Evolutionary conservation across 139 green algal species (phyloP).

Genomic region (Picochlorum sp.): DNA sequence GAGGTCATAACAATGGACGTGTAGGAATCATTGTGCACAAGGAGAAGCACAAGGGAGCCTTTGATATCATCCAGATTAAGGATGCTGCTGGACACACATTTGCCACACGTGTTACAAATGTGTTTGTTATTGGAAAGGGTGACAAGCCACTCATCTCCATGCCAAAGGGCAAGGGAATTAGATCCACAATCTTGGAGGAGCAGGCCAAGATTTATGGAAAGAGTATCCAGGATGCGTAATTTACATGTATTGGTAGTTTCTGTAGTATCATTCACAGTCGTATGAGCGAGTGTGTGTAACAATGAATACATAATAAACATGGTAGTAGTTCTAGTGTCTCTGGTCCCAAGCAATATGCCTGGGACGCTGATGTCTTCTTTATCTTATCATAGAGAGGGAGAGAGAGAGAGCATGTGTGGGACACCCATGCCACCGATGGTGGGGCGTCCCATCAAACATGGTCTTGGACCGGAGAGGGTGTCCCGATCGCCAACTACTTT

Average conservation of each 20-base stretch:
- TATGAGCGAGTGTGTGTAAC: no score
- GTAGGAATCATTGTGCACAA: slow-evolving; percentile 83
- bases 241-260: slow-evolving; percentile 6
- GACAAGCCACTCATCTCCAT: slow-evolving; percentile 91
- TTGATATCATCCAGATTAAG: slow-evolving; percentile 95
- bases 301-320: no score
- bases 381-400: no score
- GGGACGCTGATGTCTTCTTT: no score
- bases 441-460: no score
- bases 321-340: no score
- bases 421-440: no score
- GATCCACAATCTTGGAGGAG: slow-evolving; percentile 95
- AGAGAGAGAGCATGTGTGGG: no score
- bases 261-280: neutral
- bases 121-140: slow-evolving; percentile 97
- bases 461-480: no score
- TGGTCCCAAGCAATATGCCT: no score
- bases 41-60: slow-evolving; percentile 93
- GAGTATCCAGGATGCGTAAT: slow-evolving; percentile 4
- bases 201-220: slow-evolving; percentile 76
- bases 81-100: slow-evolving; percentile 90
- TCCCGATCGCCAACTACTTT: no score
- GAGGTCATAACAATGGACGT: slow-evolving; percentile 87
- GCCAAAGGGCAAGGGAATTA: slow-evolving; percentile 98
- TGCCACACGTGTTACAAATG: slow-evolving; percentile 87